phyloP scores from a whole-genome alignment of 129 eudicot species.

The Centaurea solstitialis region DNA sequence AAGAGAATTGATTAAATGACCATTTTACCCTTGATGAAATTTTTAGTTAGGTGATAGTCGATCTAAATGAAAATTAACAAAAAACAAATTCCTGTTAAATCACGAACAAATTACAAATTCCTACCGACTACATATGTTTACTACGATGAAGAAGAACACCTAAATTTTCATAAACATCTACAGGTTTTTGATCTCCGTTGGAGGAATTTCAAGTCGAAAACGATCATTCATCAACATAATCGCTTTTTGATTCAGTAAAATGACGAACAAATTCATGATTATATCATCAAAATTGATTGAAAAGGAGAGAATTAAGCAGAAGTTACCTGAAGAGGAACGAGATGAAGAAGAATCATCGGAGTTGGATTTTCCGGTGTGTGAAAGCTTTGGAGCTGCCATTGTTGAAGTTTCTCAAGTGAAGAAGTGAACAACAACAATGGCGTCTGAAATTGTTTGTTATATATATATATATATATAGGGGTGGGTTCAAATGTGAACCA shows the following conservation, averaged over 20 bases:
- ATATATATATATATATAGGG: no score
- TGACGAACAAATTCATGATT: neutral
- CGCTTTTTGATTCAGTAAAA: neutral
- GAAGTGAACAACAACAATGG: neutral
- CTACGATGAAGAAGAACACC: no score
- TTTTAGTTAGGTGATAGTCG: no score
- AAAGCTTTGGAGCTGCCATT: constrained; percentile 58
- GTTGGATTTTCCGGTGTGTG: constrained; percentile 60
- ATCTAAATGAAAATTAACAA: no score
- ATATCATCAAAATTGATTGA: neutral
- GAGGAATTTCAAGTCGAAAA: neutral
- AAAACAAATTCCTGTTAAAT: no score
- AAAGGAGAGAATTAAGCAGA: neutral
- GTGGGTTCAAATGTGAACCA: no score
- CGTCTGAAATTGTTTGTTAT: neutral
- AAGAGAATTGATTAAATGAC: no score
- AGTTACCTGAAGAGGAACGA: constrained; percentile 43
- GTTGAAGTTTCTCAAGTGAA: neutral
- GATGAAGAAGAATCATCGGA: constrained; percentile 17
- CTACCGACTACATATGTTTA: no score
- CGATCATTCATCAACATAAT: neutral
- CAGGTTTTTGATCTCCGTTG: neutral
- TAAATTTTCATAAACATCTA: neutral
- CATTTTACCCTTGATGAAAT: no score
- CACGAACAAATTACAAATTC: no score